Conservation (phyloP, 1,284 basidiomycete genomes). For the Coniferiporia weirii region DNA sequence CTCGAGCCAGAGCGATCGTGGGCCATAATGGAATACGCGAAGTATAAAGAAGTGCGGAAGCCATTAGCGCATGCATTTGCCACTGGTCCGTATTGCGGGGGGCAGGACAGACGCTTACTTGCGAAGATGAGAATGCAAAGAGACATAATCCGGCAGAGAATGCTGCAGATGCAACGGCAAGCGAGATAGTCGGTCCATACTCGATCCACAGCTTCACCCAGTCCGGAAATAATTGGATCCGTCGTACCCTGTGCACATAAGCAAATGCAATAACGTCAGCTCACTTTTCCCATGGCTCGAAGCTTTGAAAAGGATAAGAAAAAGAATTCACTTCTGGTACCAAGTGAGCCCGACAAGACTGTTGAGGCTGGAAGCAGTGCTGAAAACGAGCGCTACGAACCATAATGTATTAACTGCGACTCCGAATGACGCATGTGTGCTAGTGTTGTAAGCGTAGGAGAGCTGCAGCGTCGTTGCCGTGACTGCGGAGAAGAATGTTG, state of each 20-base stretch:
- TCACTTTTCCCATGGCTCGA: too few species aligned
- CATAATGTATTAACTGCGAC: conserved; percentile 23
- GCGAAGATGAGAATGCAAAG: neutral
- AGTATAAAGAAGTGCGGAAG: too few species aligned
- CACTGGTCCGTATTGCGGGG: too few species aligned
- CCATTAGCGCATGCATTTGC: too few species aligned
- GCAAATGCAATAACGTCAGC: too few species aligned
- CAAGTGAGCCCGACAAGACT: conserved; percentile 15
- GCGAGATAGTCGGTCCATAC: neutral
- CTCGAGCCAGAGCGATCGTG: too few species aligned
- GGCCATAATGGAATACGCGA: too few species aligned
- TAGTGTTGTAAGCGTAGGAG: conserved; percentile 10
- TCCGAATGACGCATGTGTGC: neutral
- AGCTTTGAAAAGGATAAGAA: too few species aligned
- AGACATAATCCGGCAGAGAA: neutral
- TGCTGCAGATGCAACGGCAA: neutral
- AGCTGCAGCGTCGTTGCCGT: conserved; percentile 21
- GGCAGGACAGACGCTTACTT: too few species aligned
- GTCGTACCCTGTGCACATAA: neutral
- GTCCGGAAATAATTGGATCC: neutral
- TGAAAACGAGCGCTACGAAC: conserved; percentile 25
- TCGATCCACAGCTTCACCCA: neutral
- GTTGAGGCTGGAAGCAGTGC: conserved; percentile 24
- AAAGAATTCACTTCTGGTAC: neutral
- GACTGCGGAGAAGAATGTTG: conserved; percentile 27